Conservation (phyloP, 495 filamentous ascomycete genomes). For the Xylaria longipes region DNA sequence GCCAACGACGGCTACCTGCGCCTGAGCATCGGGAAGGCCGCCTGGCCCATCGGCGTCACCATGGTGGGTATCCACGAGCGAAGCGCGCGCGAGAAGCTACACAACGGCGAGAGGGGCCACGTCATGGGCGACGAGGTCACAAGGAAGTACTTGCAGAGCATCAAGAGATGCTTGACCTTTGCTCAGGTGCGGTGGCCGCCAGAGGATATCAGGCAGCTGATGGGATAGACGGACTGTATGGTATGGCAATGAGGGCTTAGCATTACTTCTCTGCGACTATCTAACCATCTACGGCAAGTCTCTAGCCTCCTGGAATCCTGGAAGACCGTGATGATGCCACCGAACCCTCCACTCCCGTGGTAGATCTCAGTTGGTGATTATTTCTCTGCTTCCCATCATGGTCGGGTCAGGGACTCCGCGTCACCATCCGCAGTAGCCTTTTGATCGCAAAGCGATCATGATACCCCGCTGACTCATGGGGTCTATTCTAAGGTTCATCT, state of each 20-base stretch:
- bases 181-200: constrained; percentile 97
- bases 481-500: neutral
- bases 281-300: constrained; percentile 6
- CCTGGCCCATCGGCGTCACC: constrained; percentile 98
- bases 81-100: constrained; percentile 91
- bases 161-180: constrained; percentile 96
- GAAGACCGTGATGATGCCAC: neutral
- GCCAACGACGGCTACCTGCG: constrained; percentile 94
- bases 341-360: neutral
- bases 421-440: neutral
- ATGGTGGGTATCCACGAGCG: constrained; percentile 99
- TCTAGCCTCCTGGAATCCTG: neutral
- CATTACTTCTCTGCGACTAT: constrained; percentile 11
- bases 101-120: constrained; percentile 89
- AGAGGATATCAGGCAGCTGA: constrained; percentile 88
- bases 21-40: constrained; percentile 96
- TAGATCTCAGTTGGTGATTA: neutral
- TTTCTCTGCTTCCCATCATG: neutral
- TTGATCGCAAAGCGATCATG: neutral
- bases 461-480: neutral
- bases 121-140: constrained; percentile 97
- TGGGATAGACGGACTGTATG: constrained; percentile 70
- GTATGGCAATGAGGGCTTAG: neutral
- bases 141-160: constrained; percentile 94
- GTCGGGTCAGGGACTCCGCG: neutral